Base-by-base conservation (phyloP, 2,329 filamentous ascomycete genomes). In the Colletotrichum sp. region DNA sequence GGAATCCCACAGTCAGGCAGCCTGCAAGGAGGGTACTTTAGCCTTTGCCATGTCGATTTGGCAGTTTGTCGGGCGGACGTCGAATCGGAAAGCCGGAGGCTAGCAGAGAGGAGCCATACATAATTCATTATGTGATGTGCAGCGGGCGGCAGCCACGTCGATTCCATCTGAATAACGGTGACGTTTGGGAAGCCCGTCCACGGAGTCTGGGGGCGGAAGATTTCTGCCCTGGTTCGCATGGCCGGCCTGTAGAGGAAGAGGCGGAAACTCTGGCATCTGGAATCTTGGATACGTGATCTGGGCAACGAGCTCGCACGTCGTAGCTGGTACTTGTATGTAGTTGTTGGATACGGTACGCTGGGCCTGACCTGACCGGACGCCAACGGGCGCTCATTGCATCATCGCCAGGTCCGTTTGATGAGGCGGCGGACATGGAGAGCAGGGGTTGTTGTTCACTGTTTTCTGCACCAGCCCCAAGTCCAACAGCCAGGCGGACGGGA, bases 111-210 rank as follows among this genome's bases (percentile, higher is more conserved):
- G 43, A 16, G 32, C 30, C 61, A 56, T 36, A 55, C 52, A 43
- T 61, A 34, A 39, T 25, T 27, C 61, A 64, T 64, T 66, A 22
- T 32, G 61, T 55, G 55, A 28, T 39, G 61, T 66, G 55, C 55
- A 66, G 67, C 68, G 34, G 58, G 52, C 67, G 67, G 60, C 67
- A 70, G 67, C 60, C 71, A 74, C 30, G 48, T 61, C 58, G 71
- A 61, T 60, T 71, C 69, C 73, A 67, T 75, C 73, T 64, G 73
- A 72, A 72, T 71, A 72, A 75, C 56, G 73, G 73, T 71, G 69
- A 72, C 62, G 62, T 72, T 61, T 62, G 30, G 55, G 18, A 74
- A 48, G 60, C 43, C 60, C 58, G 58, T 70, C 60, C 36, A 32
- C 28, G 58, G 39, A 30, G 52, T 69, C 56, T 32, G 55, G 15